Conservation (phyloP, 805 yeast genomes). For the Diddensiella caesifluorescens region DNA sequence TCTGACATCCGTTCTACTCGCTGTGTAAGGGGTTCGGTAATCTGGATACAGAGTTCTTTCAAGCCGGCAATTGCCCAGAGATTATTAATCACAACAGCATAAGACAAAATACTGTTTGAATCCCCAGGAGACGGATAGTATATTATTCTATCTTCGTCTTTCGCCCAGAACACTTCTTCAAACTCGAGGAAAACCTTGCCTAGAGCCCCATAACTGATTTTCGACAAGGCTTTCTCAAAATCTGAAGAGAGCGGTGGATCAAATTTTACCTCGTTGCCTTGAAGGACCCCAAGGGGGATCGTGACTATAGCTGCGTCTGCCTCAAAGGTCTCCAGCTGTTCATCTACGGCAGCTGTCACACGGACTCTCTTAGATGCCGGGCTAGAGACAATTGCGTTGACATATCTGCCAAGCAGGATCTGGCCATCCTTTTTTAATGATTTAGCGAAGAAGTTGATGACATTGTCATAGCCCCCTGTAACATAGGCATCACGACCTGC, state of each 20-base stretch:
- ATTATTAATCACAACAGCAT: slow-evolving; percentile 21
- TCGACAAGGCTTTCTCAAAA: slow-evolving; percentile 18
- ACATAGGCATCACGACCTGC: slow-evolving; percentile 21
- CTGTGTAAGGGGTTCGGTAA: slow-evolving; percentile 20
- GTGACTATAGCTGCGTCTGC: slow-evolving; percentile 29
- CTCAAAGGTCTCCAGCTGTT: slow-evolving; percentile 7
- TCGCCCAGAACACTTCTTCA: slow-evolving; percentile 29
- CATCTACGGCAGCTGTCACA: slow-evolving; percentile 6
- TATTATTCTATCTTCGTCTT: slow-evolving; percentile 25
- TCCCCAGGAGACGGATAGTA: slow-evolving; percentile 18
- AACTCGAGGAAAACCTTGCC: slow-evolving; percentile 31
- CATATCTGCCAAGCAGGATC: slow-evolving; percentile 18
- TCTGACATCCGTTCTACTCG: slow-evolving; percentile 16
- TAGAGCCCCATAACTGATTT: slow-evolving; percentile 25
- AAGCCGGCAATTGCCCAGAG: slow-evolving; percentile 23
- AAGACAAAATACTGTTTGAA: slow-evolving; percentile 12
- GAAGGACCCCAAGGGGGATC: slow-evolving; percentile 29
- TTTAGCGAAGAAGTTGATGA: slow-evolving; percentile 18
- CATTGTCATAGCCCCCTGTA: slow-evolving; percentile 22
- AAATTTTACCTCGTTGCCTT: slow-evolving; percentile 21
- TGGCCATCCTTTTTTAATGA: slow-evolving; percentile 18
- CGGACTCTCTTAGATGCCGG: too few relatives aligned
- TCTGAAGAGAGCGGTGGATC: slow-evolving; percentile 23
- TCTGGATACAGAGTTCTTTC: slow-evolving; percentile 22
- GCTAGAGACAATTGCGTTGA: slow-evolving; percentile 9